Conservation (phyloP, 345 rosid species). For the Barbarea vulgaris region DNA sequence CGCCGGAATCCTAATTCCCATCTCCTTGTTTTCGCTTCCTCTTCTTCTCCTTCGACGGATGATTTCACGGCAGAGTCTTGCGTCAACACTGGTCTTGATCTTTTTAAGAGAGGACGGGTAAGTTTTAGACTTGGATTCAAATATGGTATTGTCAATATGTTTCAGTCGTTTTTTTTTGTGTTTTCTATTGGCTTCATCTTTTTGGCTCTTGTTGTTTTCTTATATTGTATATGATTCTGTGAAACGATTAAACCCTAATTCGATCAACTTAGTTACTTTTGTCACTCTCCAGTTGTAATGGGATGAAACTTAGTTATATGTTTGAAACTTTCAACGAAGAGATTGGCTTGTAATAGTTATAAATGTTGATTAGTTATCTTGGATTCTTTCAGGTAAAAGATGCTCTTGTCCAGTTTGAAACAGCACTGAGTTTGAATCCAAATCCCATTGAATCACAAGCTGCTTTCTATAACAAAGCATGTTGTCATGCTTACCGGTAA, state of each 20-base stretch:
- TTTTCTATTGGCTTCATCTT: neutral
- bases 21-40: constrained; percentile 44
- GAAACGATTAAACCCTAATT: neutral
- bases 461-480: constrained; percentile 91
- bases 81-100: constrained; percentile 82
- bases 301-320: neutral
- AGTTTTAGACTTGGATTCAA: neutral
- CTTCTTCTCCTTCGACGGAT: constrained; percentile 52
- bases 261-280: constrained; percentile 6
- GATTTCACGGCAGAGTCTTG: constrained; percentile 77
- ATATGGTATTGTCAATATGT: neutral
- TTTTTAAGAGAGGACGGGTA: constrained; percentile 85
- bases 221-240: neutral
- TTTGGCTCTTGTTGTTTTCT: neutral
- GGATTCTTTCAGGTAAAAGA: constrained; percentile 71
- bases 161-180: neutral
- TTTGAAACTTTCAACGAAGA: neutral
- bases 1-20: constrained; percentile 39
- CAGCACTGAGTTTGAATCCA: constrained; percentile 75
- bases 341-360: neutral
- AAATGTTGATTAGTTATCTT: neutral
- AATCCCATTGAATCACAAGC: constrained; percentile 83
- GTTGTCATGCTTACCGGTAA: constrained; percentile 86
- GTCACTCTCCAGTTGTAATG: neutral
- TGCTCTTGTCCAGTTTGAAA: constrained; percentile 80